Conservation (phyloP, 176 grass and related monocot genomes). For the Carex myosuroides region DNA sequence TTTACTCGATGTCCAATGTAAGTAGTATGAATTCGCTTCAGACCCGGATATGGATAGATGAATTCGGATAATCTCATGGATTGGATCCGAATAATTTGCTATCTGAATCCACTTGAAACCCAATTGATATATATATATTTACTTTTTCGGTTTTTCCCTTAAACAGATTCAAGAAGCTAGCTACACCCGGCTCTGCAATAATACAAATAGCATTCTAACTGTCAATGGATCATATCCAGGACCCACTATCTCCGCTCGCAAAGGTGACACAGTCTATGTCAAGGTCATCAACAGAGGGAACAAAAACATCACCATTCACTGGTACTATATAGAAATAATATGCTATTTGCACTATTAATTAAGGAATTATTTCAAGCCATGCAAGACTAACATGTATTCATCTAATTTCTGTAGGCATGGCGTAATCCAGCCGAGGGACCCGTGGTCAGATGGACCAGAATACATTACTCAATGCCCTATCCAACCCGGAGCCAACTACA, state of each 20-base stretch:
- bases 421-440: conserved; percentile 40
- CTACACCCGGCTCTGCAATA: conserved; percentile 35
- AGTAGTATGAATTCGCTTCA: too few species aligned
- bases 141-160: too few species aligned
- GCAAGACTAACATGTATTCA: neutral
- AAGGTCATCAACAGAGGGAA: conserved; percentile 44
- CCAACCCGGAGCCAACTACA: conserved; percentile 38
- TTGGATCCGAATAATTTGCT: too few species aligned
- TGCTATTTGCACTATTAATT: neutral
- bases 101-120: too few species aligned
- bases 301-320: conserved; percentile 62
- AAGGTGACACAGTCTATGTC: conserved; percentile 38
- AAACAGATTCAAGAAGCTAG: conserved; percentile 39
- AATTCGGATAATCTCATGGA: too few species aligned
- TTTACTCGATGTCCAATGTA: too few species aligned
- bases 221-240: conserved; percentile 62
- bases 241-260: conserved; percentile 46
- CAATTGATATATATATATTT: too few species aligned
- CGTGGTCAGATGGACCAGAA: conserved; percentile 47
- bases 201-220: conserved; percentile 41
- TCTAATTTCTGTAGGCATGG: conserved; percentile 34
- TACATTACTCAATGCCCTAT: conserved; percentile 53
- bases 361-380: neutral
- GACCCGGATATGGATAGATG: too few species aligned
- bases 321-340: conserved; percentile 10